phyloP scores from a whole-genome alignment of 768 basidiomycete genomes.

The Mycena floridula region DNA sequence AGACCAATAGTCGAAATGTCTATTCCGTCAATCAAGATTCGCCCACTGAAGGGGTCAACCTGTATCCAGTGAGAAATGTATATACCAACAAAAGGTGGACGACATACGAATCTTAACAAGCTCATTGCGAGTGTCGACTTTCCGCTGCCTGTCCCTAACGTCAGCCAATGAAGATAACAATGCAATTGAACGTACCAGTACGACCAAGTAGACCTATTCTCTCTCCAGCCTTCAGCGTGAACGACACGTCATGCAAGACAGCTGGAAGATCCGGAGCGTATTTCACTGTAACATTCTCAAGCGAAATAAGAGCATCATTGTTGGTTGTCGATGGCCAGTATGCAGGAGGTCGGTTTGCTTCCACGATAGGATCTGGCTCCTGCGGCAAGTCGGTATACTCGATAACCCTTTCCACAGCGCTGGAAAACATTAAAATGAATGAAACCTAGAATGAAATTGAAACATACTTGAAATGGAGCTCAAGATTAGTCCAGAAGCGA shows the following conservation, averaged over 20 bases:
- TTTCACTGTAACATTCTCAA: slow-evolving; percentile 73
- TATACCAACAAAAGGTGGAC: too few relatives aligned
- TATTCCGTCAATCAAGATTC: slow-evolving; percentile 80
- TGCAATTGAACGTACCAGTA: too few relatives aligned
- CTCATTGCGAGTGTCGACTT: slow-evolving; percentile 86
- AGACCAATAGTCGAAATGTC: slow-evolving; percentile 84
- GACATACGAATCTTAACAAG: slow-evolving; percentile 71
- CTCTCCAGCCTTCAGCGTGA: slow-evolving; percentile 64
- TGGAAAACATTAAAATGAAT: slow-evolving; percentile 17
- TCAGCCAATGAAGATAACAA: too few relatives aligned
- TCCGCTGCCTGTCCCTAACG: slow-evolving; percentile 80
- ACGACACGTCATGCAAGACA: slow-evolving; percentile 72
- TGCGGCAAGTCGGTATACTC: slow-evolving; percentile 89
- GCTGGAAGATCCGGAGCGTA: slow-evolving; percentile 82
- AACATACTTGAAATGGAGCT: slow-evolving; percentile 70
- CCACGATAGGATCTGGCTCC: slow-evolving; percentile 65
- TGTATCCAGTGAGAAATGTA: too few relatives aligned
- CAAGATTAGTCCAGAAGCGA: slow-evolving; percentile 54
- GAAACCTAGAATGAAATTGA: not conserved
- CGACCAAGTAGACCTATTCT: slow-evolving; percentile 77
- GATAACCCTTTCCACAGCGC: slow-evolving; percentile 84
- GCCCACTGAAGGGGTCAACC: slow-evolving; percentile 74
- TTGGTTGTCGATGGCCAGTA: slow-evolving; percentile 85
- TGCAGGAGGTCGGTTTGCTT: slow-evolving; percentile 72
- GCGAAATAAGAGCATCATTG: slow-evolving; percentile 50